Evolutionary conservation across 2,329 filamentous ascomycete genomes (phyloP), one percentile per base, ranked within the genome.

Genomic region (Monosporascus ibericus): DNA sequence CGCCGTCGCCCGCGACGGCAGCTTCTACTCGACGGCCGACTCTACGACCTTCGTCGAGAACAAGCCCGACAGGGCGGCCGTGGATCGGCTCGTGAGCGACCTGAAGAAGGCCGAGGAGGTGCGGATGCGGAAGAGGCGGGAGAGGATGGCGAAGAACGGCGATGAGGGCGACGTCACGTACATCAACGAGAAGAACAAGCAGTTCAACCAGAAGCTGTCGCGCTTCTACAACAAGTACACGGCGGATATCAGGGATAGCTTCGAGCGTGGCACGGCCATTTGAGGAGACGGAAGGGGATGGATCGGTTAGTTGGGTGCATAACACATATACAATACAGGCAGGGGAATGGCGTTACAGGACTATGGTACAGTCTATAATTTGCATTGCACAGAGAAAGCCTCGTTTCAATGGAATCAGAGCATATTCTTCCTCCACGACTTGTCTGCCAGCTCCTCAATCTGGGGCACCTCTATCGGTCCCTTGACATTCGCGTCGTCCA

Each of bases 111-210:
- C 92, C 1, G 94, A 99, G 72, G 91, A 95, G 63, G 80, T 85
- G 49, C 79, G 91, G 49, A 67, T 95, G 65, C 95, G 92, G 80
- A 95, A 95, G 76, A 80, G 91, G 63, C 85, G 82, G 68, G 90
- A 95, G 59, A 80, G 91, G 50, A 84, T 88, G 68, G 82, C 83
- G 14, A 82, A 85, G 68, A 87, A 86, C 57, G 90, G 92, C 53
- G 91, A 95, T 58, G 88, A 92, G 47, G 87, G 84, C 27, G 94
- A 99, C 71, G 88, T 97, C 63, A 97, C 92, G 7, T 97, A 96
- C 73, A 99, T 99, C 81, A 99, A 99, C 74, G 91, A 96, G 74
- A 96, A 99, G 86, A 99, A 99, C 79, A 97, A 97, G 79, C 91
- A 96, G 79, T 99, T 99, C 77, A 99, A 99, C 83, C 86, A 95